Evolutionary conservation across 2,329 filamentous ascomycete species (phyloP), one percentile per base, ranked within the genome.

Genomic region (Plenodomus lindquistii): DNA sequence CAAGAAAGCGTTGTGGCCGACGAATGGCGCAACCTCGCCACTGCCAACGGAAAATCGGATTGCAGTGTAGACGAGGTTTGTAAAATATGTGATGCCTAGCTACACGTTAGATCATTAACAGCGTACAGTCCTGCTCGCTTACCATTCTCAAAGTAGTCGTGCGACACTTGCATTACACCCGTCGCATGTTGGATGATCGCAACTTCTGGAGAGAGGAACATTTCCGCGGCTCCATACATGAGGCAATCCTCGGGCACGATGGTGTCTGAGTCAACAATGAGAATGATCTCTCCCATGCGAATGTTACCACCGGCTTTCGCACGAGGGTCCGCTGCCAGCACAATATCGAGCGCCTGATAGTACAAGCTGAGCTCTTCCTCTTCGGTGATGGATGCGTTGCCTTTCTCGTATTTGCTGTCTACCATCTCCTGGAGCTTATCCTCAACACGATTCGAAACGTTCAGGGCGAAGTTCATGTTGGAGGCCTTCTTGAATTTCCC

Each of bases 301-400:
- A 95, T 86, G 71, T 94, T 91, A 49, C 89, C 89, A 66, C 90
- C 88, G 27, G 89, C 89, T 85, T 86, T 62, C 2, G 57, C 89
- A 16, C 86, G 87, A 21, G 85, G 82, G 27, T 86, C 85, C 47
- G 88, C 82, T 40, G 85, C 81, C 19, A 91, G 79, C 16, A 87
- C 83, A 55, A 88, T 81, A 55, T 83, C 81, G 37, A 91, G 50
- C 15, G 58, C 57, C 22, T 65, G 46, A 7, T 55, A 19, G 35
- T 62, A 63, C 13, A 63, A 45, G 10, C 40, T 38, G 18, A 62
- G 69, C 68, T 74, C 76, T 18, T 65, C 43, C 19, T 67, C 62
- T 24, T 69, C 60, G 22, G 72, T 64, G 42, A 73, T 66, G n/a
- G 29, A 22, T 9, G 29, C 34, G 18, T 54, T 40, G 8, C 46